Conservation (phyloP, 495 filamentous ascomycete species). For the Neurospora terricola region DNA sequence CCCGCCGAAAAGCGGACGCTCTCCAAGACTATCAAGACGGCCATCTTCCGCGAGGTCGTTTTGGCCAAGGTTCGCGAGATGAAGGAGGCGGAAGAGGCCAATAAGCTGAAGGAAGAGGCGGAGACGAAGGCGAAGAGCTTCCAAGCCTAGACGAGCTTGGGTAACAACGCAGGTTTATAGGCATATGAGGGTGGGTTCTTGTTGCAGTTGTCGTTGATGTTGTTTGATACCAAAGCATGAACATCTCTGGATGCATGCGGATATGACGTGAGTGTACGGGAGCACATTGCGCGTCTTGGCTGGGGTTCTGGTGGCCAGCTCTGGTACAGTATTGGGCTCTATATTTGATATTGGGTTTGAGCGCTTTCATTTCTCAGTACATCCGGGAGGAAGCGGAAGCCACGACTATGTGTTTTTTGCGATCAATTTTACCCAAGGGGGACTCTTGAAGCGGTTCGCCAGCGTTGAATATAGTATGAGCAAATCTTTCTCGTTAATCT, state of each 20-base stretch:
- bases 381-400: not conserved
- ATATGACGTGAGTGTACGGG: not conserved
- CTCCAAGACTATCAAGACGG: constrained; percentile 69
- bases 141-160: constrained; percentile 12
- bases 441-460: not conserved
- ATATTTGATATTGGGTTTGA: not conserved
- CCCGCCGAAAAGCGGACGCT: constrained; percentile 54
- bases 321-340: not conserved
- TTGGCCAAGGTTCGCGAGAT: constrained; percentile 90
- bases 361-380: not conserved
- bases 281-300: not conserved
- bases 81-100: constrained; percentile 74
- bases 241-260: not conserved
- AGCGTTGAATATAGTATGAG: not conserved
- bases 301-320: not conserved
- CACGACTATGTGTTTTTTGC: not conserved
- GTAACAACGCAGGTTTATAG: not conserved
- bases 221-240: not conserved
- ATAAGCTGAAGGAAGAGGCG: constrained; percentile 51
- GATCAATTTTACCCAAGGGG: not conserved
- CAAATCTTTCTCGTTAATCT: not conserved
- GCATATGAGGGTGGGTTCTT: not conserved
- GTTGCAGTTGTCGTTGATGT: not conserved
- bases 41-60: constrained; percentile 96
- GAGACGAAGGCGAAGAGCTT: constrained; percentile 36